Conservation (phyloP, 2,329 filamentous ascomycete genomes). For the Stromatinia cepivora region DNA sequence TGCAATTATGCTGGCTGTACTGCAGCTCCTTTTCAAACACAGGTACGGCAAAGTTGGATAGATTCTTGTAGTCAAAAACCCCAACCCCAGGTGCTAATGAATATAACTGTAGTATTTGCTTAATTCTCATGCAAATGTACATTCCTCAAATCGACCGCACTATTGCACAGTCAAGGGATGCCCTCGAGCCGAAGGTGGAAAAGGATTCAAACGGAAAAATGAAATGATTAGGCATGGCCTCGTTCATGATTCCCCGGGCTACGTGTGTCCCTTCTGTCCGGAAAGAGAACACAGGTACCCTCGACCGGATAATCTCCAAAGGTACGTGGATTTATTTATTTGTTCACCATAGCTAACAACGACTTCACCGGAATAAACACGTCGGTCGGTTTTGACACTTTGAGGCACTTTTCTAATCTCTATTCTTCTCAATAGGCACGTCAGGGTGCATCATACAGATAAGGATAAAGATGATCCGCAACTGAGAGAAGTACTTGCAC, state of each 20-base stretch:
- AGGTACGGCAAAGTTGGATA: constrained; percentile 46
- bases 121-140: constrained; percentile 76
- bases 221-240: constrained; percentile 77
- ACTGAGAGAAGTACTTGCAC: constrained; percentile 80
- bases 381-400: neutral
- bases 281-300: constrained; percentile 94
- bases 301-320: constrained; percentile 90
- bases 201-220: constrained; percentile 71
- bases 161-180: constrained; percentile 65
- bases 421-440: constrained; percentile 62
- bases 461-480: constrained; percentile 83
- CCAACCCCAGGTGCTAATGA: constrained; percentile 16
- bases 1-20: constrained; percentile 66
- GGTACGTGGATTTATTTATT: constrained; percentile 53
- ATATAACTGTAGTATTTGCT: constrained; percentile 57
- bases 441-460: constrained; percentile 86
- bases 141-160: constrained; percentile 64
- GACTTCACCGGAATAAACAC: too few relatives aligned
- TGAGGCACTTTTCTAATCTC: constrained; percentile 4
- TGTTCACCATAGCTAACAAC: too few relatives aligned
- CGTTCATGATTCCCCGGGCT: constrained; percentile 91
- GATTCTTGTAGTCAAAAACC: neutral
- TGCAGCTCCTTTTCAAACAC: constrained; percentile 74
- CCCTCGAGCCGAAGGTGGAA: constrained; percentile 62
- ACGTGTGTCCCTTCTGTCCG: constrained; percentile 93